These are phyloP conservation scores for Zygosaccharomyces pseudobailii DNA, from an alignment of 1,139 yeast species.

Conservation along the genomic window DNA sequence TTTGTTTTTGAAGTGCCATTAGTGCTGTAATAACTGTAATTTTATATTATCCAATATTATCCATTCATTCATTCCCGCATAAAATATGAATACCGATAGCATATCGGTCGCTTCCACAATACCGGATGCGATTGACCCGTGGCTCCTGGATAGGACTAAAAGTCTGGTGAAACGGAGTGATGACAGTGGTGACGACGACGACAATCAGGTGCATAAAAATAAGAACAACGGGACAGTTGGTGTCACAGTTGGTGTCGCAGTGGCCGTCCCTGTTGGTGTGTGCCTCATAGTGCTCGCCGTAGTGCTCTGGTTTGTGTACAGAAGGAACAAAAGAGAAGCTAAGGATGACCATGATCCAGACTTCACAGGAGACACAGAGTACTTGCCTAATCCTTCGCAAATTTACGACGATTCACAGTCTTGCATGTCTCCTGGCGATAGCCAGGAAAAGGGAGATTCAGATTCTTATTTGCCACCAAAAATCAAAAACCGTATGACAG, in stretches of 20 bases:
- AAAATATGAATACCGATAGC: background rate
- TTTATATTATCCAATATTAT: background rate
- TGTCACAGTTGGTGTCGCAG: slow-evolving; percentile 57
- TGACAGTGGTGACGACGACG: background rate
- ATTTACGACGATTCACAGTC: slow-evolving; percentile 4
- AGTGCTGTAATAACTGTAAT: background rate
- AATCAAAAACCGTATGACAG: slow-evolving; percentile 3
- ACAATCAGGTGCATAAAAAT: background rate
- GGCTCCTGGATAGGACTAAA: background rate
- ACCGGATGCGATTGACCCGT: background rate
- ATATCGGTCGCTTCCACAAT: background rate
- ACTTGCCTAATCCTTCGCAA: slow-evolving; percentile 42
- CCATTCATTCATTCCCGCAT: background rate
- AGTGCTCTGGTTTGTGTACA: slow-evolving; percentile 48
- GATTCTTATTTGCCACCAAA: slow-evolving; percentile 2
- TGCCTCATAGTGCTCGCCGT: slow-evolving; percentile 44
- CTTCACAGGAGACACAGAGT: slow-evolving; percentile 72
- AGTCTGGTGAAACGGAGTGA: background rate
- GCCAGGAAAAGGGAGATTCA: slow-evolving; percentile 3
- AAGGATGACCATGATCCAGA: slow-evolving; percentile 69
- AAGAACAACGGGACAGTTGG: slow-evolving; percentile 17
- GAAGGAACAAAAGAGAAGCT: slow-evolving; percentile 53
- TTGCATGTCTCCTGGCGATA: slow-evolving; percentile 1
- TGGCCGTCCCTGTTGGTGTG: slow-evolving; percentile 58
- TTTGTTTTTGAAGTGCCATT: background rate